Percentiles rank a stretch among this genome's conserved stretches.
Conservation (phyloP, 305 asterid genomes). For the Plantago coronopus region DNA sequence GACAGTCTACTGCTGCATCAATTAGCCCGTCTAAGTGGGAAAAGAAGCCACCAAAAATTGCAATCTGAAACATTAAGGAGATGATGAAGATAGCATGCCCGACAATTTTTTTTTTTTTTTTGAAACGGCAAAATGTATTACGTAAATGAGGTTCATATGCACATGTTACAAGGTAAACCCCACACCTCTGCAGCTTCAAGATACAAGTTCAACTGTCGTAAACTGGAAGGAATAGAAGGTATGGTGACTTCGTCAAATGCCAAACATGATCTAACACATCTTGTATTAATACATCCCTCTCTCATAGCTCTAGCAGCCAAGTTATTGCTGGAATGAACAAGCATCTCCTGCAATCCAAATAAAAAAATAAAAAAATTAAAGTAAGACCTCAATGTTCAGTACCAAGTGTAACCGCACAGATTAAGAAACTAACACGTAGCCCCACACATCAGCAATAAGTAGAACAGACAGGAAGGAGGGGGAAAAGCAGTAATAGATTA, state of each 20-base stretch:
- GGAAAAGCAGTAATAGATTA: too few relatives aligned
- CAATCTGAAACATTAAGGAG: slow-evolving; percentile 46
- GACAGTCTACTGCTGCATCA: slow-evolving; percentile 56
- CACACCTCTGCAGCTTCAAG: slow-evolving; percentile 84
- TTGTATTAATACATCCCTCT: slow-evolving; percentile 38
- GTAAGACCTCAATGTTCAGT: slow-evolving; percentile 4
- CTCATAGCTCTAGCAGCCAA: slow-evolving; percentile 63
- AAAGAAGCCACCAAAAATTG: slow-evolving; percentile 64
- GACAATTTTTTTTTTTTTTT: too few relatives aligned
- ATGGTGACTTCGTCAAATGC: slow-evolving; percentile 83
- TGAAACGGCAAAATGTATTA: too few relatives aligned
- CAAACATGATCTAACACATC: slow-evolving; percentile 69
- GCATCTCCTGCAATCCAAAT: slow-evolving; percentile 55
- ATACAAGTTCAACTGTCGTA: slow-evolving; percentile 70
- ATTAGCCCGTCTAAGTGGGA: slow-evolving; percentile 66
- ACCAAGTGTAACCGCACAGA: slow-evolving; percentile 17
- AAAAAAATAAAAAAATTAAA: slow-evolving; percentile 7
- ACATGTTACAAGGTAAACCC: too few relatives aligned
- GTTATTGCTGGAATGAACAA: slow-evolving; percentile 72
- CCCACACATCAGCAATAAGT: too few relatives aligned
- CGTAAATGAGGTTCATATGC: too few relatives aligned
- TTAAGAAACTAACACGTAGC: slow-evolving; percentile 3
- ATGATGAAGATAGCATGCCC: slow-evolving; percentile 17
- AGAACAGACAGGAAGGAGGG: too few relatives aligned
- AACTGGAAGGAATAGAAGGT: slow-evolving; percentile 52